phyloP scores from a whole-genome alignment of 2,329 filamentous ascomycete genomes.

The Fusarium duplospermum region DNA sequence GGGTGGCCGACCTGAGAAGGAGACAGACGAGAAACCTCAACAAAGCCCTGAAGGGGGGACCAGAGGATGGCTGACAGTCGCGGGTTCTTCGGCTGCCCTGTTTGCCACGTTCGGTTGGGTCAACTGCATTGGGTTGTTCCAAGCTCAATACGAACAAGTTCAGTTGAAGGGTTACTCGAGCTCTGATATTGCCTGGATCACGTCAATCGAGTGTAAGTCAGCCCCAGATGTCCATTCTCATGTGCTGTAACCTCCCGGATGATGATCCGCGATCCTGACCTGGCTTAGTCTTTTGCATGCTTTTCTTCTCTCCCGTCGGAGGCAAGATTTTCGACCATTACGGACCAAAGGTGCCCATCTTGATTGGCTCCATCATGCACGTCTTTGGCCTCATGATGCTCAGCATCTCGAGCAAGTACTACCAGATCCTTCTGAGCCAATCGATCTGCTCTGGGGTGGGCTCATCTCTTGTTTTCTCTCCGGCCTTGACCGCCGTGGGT shows the following conservation, averaged over 20 bases:
- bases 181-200: slow-evolving; percentile 63
- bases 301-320: slow-evolving; percentile 46
- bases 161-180: slow-evolving; percentile 56
- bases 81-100: slow-evolving; percentile 31
- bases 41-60: slow-evolving; percentile 17
- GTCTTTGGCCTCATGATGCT: slow-evolving; percentile 71
- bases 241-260: background rate
- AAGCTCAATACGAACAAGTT: slow-evolving; percentile 60
- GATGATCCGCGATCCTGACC: background rate
- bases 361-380: slow-evolving; percentile 61
- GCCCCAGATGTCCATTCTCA: background rate
- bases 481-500: slow-evolving; percentile 28
- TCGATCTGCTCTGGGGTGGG: slow-evolving; percentile 30
- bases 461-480: slow-evolving; percentile 29
- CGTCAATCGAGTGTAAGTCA: slow-evolving; percentile 54
- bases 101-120: slow-evolving; percentile 44
- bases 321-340: slow-evolving; percentile 65
- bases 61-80: slow-evolving; percentile 30
- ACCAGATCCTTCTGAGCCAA: slow-evolving; percentile 46
- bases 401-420: slow-evolving; percentile 52
- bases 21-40: background rate
- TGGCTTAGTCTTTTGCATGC: slow-evolving; percentile 43
- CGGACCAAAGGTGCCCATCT: slow-evolving; percentile 64
- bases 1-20: background rate
- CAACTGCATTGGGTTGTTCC: slow-evolving; percentile 57